These are phyloP conservation scores for Penicillium psychrofluorescens DNA, from an alignment of 495 filamentous ascomycete species.

Conservation along the genomic window DNA sequence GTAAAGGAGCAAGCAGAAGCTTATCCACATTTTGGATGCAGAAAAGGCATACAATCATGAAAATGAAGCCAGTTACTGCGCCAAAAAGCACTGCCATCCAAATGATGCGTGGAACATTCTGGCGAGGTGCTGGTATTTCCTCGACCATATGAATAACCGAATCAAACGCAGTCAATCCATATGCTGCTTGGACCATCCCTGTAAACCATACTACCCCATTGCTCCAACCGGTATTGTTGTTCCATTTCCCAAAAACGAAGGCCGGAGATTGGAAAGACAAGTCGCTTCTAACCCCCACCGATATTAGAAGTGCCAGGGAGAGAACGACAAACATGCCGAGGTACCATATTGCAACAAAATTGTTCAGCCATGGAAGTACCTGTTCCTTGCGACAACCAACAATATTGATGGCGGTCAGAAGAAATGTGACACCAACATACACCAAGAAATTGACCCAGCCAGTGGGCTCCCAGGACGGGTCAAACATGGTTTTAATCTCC, in stretches of 20 bases:
- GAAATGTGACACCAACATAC: conserved; percentile 30
- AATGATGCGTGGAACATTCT: conserved; percentile 34
- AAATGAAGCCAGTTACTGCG: conserved; percentile 58
- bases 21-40: conserved; percentile 56
- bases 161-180: conserved; percentile 56
- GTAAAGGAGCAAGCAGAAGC: conserved; percentile 43
- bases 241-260: conserved; percentile 51
- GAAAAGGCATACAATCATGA: conserved; percentile 68
- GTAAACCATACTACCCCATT: conserved; percentile 58
- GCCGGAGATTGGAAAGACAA: conserved; percentile 33
- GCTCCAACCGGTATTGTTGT: conserved; percentile 56
- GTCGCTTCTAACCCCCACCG: conserved; percentile 28
- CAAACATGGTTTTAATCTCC: conserved; percentile 40
- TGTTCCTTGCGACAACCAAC: conserved; percentile 37
- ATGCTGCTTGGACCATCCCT: conserved; percentile 54
- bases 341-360: conserved; percentile 43
- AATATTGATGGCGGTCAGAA: conserved; percentile 36
- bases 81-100: conserved; percentile 35
- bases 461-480: conserved; percentile 29
- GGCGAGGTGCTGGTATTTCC: conserved; percentile 36
- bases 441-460: conserved; percentile 42
- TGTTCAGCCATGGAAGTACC: conserved; percentile 39
- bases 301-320: conserved; percentile 34
- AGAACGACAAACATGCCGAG: conserved; percentile 35
- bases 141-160: conserved; percentile 57